Conservation (phyloP, 2,329 filamentous ascomycete species). For the Lasiodiplodia sp. region DNA sequence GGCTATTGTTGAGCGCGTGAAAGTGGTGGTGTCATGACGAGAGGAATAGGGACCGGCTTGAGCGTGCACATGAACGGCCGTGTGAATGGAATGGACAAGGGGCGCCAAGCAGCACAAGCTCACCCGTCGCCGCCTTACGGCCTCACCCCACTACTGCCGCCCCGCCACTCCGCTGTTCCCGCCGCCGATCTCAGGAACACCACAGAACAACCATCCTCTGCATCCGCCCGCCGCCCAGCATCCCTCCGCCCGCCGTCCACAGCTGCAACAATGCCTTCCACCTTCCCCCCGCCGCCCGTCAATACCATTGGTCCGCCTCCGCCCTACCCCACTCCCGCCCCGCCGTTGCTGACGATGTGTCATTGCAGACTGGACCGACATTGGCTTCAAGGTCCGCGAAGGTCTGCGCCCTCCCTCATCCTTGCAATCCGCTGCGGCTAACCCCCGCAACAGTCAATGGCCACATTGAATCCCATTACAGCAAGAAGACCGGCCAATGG, state of each 20-base stretch:
- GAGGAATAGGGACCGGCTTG: slow-evolving; percentile 7
- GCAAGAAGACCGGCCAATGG: slow-evolving; percentile 77
- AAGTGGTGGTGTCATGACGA: slow-evolving; percentile 29
- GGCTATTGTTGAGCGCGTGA: slow-evolving; percentile 5
- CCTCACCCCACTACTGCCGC: slow-evolving; percentile 19
- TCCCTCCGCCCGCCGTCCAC: background rate
- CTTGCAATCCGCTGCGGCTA: background rate
- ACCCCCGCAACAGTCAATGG: slow-evolving; percentile 74
- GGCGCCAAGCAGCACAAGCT: slow-evolving; percentile 23
- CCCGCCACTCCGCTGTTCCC: slow-evolving; percentile 25
- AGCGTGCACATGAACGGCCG: slow-evolving; percentile 20
- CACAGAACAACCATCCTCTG: slow-evolving; percentile 1
- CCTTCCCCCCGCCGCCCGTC: slow-evolving; percentile 78
- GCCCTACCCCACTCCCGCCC: background rate
- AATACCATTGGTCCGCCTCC: slow-evolving; percentile 70
- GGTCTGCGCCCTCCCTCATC: slow-evolving; percentile 59
- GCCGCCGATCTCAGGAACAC: slow-evolving; percentile 28
- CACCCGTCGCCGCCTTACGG: slow-evolving; percentile 4
- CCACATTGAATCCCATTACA: slow-evolving; percentile 89
- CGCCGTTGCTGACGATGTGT: slow-evolving; percentile 16
- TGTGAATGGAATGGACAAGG: slow-evolving; percentile 23
- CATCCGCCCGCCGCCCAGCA: background rate
- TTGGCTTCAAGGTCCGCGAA: slow-evolving; percentile 92
- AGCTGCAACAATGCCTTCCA: slow-evolving; percentile 38
- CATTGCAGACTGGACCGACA: slow-evolving; percentile 80